Percentiles rank a stretch among this genome's conserved stretches.
Evolutionary conservation across 2,329 filamentous ascomycete species (phyloP).

Genomic region (Pseudonectria foliicola): DNA sequence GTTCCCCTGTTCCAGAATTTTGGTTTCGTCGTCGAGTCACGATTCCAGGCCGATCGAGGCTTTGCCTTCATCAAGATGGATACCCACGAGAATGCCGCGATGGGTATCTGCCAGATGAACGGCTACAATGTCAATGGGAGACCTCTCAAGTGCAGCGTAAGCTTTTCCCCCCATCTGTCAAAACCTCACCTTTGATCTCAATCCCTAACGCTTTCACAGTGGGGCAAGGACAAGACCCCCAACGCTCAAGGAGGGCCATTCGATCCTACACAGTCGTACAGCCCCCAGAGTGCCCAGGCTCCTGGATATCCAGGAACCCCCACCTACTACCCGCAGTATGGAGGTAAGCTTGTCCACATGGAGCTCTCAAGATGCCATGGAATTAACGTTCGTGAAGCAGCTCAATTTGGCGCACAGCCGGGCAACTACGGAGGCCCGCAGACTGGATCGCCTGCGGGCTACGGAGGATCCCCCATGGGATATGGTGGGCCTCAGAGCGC

Average conservation of each 20-base stretch:
- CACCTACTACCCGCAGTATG: conserved; percentile 91
- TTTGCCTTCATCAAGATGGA: conserved; percentile 99
- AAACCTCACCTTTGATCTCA: conserved; percentile 5
- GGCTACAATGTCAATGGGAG: conserved; percentile 97
- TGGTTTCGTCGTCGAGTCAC: conserved; percentile 92
- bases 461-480: conserved; percentile 61
- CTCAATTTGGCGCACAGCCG: conserved; percentile 58
- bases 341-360: conserved; percentile 48
- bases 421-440: conserved; percentile 58
- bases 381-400: conserved; percentile 27
- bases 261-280: conserved; percentile 65
- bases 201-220: conserved; percentile 47
- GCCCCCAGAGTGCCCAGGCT: conserved; percentile 67
- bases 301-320: conserved; percentile 71
- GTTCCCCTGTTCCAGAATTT: conserved; percentile 99
- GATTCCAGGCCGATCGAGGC: conserved; percentile 94
- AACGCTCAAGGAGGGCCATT: conserved; percentile 60
- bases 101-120: conserved; percentile 96
- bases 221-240: conserved; percentile 97
- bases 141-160: conserved; percentile 95
- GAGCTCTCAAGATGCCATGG: conserved; percentile 3
- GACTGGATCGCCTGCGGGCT: conserved; percentile 54
- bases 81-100: conserved; percentile 92
- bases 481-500: conserved; percentile 68
- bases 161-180: conserved; percentile 25